These are phyloP conservation scores for Hypoxylon cercidicola DNA, from an alignment of 495 filamentous ascomycete species.

Conservation along the genomic window DNA sequence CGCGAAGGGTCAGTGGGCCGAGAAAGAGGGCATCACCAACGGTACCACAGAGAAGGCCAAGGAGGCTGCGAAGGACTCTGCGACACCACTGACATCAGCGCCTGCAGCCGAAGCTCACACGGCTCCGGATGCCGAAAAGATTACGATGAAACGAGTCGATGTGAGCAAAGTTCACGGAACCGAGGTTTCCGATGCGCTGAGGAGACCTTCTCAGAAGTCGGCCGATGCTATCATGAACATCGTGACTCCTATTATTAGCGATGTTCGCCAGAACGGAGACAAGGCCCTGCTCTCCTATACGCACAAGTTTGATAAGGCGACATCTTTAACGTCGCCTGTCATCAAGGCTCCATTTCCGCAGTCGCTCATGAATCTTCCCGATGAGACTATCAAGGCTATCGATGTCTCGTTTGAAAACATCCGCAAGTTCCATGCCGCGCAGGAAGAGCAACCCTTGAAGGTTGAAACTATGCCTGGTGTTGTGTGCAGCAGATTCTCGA, in stretches of 20 bases:
- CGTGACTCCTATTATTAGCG: constrained; percentile 88
- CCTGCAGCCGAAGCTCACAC: constrained; percentile 50
- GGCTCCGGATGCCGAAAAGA: constrained; percentile 67
- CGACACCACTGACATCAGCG: constrained; percentile 33
- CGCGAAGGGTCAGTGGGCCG: constrained; percentile 89
- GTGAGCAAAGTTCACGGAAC: constrained; percentile 67
- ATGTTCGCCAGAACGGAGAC: constrained; percentile 83
- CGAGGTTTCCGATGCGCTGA: constrained; percentile 75
- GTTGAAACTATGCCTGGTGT: constrained; percentile 99
- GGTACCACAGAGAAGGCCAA: constrained; percentile 51
- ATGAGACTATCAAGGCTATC: constrained; percentile 88
- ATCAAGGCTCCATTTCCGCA: constrained; percentile 86
- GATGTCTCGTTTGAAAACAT: constrained; percentile 95
- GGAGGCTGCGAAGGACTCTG: constrained; percentile 45
- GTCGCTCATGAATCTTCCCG: constrained; percentile 82
- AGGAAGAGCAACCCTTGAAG: constrained; percentile 79
- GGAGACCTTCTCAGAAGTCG: constrained; percentile 91
- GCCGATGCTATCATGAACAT: constrained; percentile 89
- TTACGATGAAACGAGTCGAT: constrained; percentile 83
- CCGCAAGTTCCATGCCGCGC: constrained; percentile 88
- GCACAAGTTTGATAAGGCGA: constrained; percentile 96
- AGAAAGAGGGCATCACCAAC: constrained; percentile 75
- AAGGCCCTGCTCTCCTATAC: constrained; percentile 89
- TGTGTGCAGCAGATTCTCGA: constrained; percentile 89
- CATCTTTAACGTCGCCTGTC: constrained; percentile 86